Evolutionary conservation across 148 eudicot genomes (phyloP).

Genomic region (Chenopodium quinoa): DNA sequence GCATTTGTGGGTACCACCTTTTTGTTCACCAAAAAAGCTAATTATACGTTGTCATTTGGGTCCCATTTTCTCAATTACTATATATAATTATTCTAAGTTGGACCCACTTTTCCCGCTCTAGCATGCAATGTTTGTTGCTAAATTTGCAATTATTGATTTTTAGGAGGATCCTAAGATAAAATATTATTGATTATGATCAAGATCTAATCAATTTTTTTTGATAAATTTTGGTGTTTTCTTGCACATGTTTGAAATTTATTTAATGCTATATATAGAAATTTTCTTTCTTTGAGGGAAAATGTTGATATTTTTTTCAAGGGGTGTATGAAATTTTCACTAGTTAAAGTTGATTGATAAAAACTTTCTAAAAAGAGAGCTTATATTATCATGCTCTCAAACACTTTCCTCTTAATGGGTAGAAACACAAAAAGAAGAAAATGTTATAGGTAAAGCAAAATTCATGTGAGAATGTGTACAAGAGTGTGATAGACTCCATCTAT

Average conservation of each 20-base stretch:
- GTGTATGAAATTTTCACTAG: not conserved
- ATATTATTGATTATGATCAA: not conserved
- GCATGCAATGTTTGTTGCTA: slow-evolving; percentile 23
- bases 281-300: not conserved
- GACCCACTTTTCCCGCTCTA: slow-evolving; percentile 9
- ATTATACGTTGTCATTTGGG: not conserved
- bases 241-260: not conserved
- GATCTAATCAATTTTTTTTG: not conserved
- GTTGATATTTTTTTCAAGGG: not conserved
- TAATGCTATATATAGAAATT: not conserved
- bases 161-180: slow-evolving; percentile 15
- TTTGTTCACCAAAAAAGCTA: not conserved
- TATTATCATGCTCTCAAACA: not conserved
- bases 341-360: not conserved
- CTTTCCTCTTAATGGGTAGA: not conserved
- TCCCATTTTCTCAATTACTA: slow-evolving; percentile 6
- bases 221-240: not conserved
- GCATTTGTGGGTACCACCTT: slow-evolving; percentile 12
- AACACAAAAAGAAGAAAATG: not conserved
- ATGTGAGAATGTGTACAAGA: not conserved
- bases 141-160: not conserved
- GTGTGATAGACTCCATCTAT: too few relatives aligned
- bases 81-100: slow-evolving; percentile 19
- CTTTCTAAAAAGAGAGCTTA: not conserved
- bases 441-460: not conserved